Base-by-base conservation (phyloP, 495 filamentous ascomycete genomes). In the Penicillium cinerascens region DNA sequence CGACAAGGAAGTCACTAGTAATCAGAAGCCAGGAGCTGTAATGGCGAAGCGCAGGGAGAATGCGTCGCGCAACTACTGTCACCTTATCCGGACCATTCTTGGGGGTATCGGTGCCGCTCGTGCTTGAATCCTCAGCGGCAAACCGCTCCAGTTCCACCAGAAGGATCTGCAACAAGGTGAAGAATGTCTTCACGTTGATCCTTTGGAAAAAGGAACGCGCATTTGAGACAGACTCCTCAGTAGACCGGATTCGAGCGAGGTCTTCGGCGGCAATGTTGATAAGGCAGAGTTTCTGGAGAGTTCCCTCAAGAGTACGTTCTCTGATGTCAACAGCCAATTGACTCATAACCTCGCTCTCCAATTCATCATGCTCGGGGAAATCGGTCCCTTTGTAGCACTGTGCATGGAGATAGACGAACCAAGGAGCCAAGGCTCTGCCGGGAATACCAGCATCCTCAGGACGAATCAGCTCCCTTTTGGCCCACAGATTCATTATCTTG, bases 331-430 rank as follows among this genome's bases (percentile, higher is more conserved):
- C 75, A 43, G 82, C 79, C 21, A 96, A 69, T 40, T 89, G 87
- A 56, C 84, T 83, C 42, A 96, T 73, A 7, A 97, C 87, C 61
- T 95, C 89, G 47, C 80, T 85, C 70, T 97, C 92, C 8, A 97
- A 74, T 64, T 92, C 91, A 44, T 89, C 83, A 54, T 92, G 87
- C 55, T 85, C 81, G 1, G 78, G 67, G 60, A 92, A 86, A 48
- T 82, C 81, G 33, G 70, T 73, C 3, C 91, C 91, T 44, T 82
- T 82, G 57, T 86, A 93, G 68, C 87, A 91, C 60, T 84, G 85
- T 15, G 88, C 88, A 66, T 97, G 92, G 27, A 97, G 81, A 56
- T 89, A 85, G 54, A 95, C 81, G 58, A 96, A 97, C 87, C 86
- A 95, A 33, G 78, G 83, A 42, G 83, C 72, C 67, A 96, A 70